Conservation (phyloP, 75 land plant genomes). For the Selaginella moellendorffii region DNA sequence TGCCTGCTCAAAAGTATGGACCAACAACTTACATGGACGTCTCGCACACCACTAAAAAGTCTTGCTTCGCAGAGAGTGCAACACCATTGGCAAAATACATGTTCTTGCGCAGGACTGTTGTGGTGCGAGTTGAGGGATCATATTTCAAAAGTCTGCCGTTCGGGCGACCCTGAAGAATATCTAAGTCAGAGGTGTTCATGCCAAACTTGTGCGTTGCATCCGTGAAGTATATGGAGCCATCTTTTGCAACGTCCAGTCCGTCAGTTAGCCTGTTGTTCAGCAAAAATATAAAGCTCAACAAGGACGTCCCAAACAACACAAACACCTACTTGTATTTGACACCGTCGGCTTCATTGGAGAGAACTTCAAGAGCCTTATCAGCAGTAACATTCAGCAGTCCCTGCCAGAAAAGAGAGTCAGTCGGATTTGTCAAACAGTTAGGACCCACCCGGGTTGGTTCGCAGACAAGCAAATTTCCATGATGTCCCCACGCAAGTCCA, state of each 20-base stretch:
- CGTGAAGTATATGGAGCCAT: conserved; percentile 65
- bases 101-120: conserved; percentile 31
- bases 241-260: conserved; percentile 38
- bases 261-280: conserved; percentile 43
- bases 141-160: conserved; percentile 64
- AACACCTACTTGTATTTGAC: conserved; percentile 31
- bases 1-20: neutral
- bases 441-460: conserved; percentile 34
- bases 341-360: conserved; percentile 38
- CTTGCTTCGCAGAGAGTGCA: conserved; percentile 41
- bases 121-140: conserved; percentile 32
- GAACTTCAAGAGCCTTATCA: conserved; percentile 17
- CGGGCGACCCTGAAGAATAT: conserved; percentile 45
- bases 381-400: conserved; percentile 44
- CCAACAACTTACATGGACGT: conserved; percentile 49
- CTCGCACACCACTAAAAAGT: conserved; percentile 52
- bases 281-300: neutral
- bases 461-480: conserved; percentile 38
- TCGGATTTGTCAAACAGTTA: neutral
- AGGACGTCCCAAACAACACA: neutral
- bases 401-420: conserved; percentile 10
- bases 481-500: conserved; percentile 28
- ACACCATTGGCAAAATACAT: conserved; percentile 64
- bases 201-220: conserved; percentile 44
- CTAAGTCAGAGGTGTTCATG: conserved; percentile 24